A percentile compares a stretch with the other conserved stretches of the same genome.
Conservation (phyloP, 768 basidiomycete genomes). For the Mrakia blollopis region DNA sequence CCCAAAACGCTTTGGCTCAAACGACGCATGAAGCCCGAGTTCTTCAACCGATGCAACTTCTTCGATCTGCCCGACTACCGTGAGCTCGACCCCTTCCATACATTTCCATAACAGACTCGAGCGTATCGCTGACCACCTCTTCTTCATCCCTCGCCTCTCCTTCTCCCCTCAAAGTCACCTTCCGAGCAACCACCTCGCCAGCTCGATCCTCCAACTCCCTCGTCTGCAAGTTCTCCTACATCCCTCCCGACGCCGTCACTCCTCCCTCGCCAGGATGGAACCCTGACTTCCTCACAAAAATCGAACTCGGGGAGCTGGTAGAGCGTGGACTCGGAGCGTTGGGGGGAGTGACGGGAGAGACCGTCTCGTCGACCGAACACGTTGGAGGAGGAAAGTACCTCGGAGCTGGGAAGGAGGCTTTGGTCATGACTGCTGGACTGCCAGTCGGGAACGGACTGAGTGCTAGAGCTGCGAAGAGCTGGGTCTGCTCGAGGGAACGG, state of each 20-base stretch:
- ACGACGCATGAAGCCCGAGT: slow-evolving; percentile 66
- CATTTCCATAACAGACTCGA: too few relatives aligned
- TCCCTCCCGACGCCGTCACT: slow-evolving; percentile 51
- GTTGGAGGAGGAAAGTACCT: neutral
- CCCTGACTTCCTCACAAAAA: slow-evolving; percentile 73
- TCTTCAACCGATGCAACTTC: slow-evolving; percentile 53
- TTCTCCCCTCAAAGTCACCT: slow-evolving; percentile 60
- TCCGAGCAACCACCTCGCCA: slow-evolving; percentile 71
- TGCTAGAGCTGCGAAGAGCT: slow-evolving; percentile 74
- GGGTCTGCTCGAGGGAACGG: slow-evolving; percentile 75
- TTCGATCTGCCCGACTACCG: slow-evolving; percentile 76
- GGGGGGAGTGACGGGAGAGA: slow-evolving; percentile 59
- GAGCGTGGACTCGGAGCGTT: slow-evolving; percentile 67
- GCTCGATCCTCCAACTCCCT: slow-evolving; percentile 86
- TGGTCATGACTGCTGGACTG: slow-evolving; percentile 50
- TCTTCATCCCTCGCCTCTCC: neutral
- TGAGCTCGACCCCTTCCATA: slow-evolving; percentile 30
- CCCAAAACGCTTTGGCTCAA: slow-evolving; percentile 98
- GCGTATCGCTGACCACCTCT: neutral
- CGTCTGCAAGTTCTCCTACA: slow-evolving; percentile 92
- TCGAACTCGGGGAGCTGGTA: slow-evolving; percentile 70
- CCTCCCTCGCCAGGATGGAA: slow-evolving; percentile 64
- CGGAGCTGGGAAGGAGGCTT: slow-evolving; percentile 17
- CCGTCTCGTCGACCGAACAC: neutral
- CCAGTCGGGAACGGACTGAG: slow-evolving; percentile 82